A percentile compares a stretch with the other conserved stretches of the same genome.
Evolutionary conservation across 345 rosid genomes (phyloP).

Genomic region (Dipteronia dyeriana): DNA sequence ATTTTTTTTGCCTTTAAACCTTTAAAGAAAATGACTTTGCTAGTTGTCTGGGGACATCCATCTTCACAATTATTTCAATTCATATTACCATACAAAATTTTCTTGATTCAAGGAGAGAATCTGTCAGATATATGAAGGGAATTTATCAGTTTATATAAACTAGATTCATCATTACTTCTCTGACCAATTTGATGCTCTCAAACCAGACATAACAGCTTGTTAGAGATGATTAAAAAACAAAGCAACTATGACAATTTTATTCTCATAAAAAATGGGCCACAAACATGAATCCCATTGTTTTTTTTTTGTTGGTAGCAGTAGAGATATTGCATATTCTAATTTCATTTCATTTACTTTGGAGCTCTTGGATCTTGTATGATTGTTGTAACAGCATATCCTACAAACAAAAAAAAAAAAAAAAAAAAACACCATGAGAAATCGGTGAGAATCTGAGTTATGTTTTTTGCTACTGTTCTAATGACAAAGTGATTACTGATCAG

Average conservation of each 20-base stretch:
- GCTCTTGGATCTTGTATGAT: conserved; percentile 46
- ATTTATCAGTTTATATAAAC: neutral
- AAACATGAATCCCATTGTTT: neutral
- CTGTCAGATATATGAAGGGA: conserved; percentile 1
- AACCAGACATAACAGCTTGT: neutral
- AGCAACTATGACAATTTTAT: neutral
- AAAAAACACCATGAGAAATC: neutral
- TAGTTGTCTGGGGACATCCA: conserved; percentile 13
- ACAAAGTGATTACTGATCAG: too few relatives aligned
- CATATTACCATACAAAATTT: neutral
- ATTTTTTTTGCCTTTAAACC: conserved; percentile 10
- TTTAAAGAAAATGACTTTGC: conserved; percentile 4
- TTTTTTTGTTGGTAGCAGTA: neutral
- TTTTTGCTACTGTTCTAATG: neutral
- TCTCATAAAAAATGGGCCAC: neutral
- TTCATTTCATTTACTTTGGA: neutral
- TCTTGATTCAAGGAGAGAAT: conserved; percentile 13
- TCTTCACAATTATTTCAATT: neutral
- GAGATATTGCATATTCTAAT: neutral
- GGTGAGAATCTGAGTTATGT: neutral
- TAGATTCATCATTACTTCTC: conserved; percentile 7
- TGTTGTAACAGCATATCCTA: conserved; percentile 34
- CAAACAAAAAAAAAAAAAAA: neutral
- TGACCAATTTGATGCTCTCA: neutral
- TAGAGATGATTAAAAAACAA: neutral